Base-by-base conservation (phyloP, 2,329 filamentous ascomycete species). In the Colletotrichum tabaci region DNA sequence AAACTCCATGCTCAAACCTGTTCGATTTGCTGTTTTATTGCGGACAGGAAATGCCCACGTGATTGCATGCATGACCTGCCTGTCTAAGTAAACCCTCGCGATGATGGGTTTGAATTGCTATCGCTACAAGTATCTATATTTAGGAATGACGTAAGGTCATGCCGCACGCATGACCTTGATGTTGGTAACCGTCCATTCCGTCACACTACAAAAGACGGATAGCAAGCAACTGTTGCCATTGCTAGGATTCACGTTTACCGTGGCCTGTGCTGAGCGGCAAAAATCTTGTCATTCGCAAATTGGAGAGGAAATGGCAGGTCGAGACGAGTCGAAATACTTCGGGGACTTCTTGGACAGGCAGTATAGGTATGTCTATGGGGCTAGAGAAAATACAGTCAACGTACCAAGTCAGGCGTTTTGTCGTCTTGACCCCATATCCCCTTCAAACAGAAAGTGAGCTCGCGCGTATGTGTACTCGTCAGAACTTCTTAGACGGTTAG, bases 401-500 rank as follows among this genome's bases (percentile, higher is more conserved):
- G 50, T 67, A 71, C 57, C 57, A 61, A 57, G 30, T 62, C 46
- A 58, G 57, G 64, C 55, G 35, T 49, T 40, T 57, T 40, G 46
- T 56, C 40, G 23, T 67, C 63, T 18, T 52, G 10, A 15, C 7
- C 23, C 64, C 55, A 40, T 18, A 30, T 35, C 64, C 23, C 23
- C 23, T n/a, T n/a, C 7, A 40, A 55, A 40, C n/a, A 47, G 52
- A 42, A 12, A 61, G 21, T 30, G 35, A 30, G 10, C 38, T 71
- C 57, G 66, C 58, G 26, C 15, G 56, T 52, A 42, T 40, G 35
- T 44, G 40, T 49, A 47, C 53, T 53, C 42, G 66, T 21, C 58
- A 56, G 40, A 70, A 35, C 75, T 76, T 75, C 79, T 75, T 77
- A 69, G 63, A 75, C 68, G 65, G 79, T 81, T 80, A 80, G 79